Percentiles rank a stretch among this genome's conserved stretches.
Conservation (phyloP, 768 basidiomycete genomes). For the Psilocybe tampanensis region DNA sequence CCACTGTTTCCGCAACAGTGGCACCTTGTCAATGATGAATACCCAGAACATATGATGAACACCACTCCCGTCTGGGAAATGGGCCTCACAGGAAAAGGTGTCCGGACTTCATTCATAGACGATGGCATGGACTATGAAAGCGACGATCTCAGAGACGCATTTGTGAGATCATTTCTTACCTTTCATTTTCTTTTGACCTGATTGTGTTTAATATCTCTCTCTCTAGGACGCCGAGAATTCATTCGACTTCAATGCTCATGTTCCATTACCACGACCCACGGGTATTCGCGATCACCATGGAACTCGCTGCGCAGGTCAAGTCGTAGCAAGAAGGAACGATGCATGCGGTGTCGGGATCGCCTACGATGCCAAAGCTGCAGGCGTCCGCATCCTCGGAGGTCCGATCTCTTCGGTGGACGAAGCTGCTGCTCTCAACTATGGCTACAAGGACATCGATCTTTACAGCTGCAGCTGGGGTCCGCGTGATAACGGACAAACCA, state of each 20-base stretch:
- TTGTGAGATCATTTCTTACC: conserved; percentile 48
- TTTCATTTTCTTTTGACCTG: not conserved
- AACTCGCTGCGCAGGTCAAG: conserved; percentile 96
- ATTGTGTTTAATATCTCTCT: conserved; percentile 33
- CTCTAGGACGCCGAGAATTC: conserved; percentile 89
- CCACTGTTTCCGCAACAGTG: conserved; percentile 86
- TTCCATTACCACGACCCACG: conserved; percentile 79
- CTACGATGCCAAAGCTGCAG: conserved; percentile 87
- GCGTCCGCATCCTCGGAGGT: conserved; percentile 91
- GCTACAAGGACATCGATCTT: conserved; percentile 84
- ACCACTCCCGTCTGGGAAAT: conserved; percentile 87
- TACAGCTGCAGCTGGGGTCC: conserved; percentile 99
- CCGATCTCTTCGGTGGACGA: conserved; percentile 95
- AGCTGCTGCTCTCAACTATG: conserved; percentile 91
- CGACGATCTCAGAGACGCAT: conserved; percentile 86
- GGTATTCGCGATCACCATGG: conserved; percentile 92
- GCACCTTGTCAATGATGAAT: conserved; percentile 90
- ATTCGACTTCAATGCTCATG: conserved; percentile 96
- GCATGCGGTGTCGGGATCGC: conserved; percentile 95
- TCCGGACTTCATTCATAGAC: conserved; percentile 87
- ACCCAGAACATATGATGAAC: conserved; percentile 86
- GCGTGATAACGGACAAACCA: conserved; percentile 87
- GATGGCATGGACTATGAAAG: conserved; percentile 91
- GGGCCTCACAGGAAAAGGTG: conserved; percentile 84
- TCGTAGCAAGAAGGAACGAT: conserved; percentile 89